A percentile compares a stretch with the other conserved stretches of the same genome.
These are phyloP conservation scores for Solanum chacoense DNA, from an alignment of 305 asterid species.

Conservation along the genomic window DNA sequence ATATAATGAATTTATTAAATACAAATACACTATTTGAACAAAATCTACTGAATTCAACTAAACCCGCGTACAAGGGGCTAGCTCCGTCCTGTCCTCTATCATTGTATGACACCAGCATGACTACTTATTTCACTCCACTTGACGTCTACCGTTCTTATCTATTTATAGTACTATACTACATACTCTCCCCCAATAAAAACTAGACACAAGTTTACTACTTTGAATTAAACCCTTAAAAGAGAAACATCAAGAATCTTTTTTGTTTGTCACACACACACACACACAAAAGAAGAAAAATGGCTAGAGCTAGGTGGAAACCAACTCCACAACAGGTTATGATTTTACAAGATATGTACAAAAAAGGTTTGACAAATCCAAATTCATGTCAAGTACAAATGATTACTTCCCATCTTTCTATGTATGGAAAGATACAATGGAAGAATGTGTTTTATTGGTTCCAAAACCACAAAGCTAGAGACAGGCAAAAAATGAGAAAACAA, in stretches of 20 bases:
- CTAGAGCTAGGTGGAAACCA: constrained; percentile 72
- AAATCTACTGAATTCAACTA: background rate
- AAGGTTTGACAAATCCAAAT: constrained; percentile 63
- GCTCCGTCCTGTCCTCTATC: background rate
- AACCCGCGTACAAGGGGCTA: background rate
- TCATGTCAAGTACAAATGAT: constrained; percentile 63
- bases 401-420: constrained; percentile 55
- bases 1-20: no score
- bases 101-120: background rate
- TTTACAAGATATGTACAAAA: constrained; percentile 55
- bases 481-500: constrained; percentile 65
- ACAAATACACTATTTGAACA: no score
- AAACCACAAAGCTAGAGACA: constrained; percentile 82
- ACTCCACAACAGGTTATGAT: constrained; percentile 76
- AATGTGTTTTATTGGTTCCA: constrained; percentile 93
- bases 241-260: background rate
- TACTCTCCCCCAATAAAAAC: background rate
- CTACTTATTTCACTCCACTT: background rate
- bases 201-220: background rate
- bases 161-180: background rate
- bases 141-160: background rate
- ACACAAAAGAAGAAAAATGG: constrained; percentile 12
- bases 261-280: background rate
- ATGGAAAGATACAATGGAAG: constrained; percentile 67
- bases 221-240: background rate